Base-by-base conservation (phyloP, 2,329 filamentous ascomycete species). In the Colletotrichum lindemuthianum region DNA sequence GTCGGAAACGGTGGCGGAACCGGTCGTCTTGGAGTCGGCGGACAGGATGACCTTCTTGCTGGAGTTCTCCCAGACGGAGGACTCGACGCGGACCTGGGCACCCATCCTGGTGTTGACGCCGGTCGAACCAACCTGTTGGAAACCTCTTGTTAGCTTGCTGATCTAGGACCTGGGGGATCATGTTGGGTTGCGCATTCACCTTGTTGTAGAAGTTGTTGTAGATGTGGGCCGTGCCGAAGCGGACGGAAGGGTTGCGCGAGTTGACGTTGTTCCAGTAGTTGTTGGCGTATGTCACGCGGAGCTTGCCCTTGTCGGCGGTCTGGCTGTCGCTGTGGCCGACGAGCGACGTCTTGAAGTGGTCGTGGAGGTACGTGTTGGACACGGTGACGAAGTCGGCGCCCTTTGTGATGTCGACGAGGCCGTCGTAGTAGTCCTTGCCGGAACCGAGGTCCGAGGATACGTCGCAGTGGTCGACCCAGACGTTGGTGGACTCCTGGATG, bases 341-440 rank as follows among this genome's bases (percentile, higher is more conserved):
- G 8, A 89, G 81, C 0, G 84, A 86, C 34, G 81, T 83, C 76
- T 89, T 89, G 77, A 79, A 88, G 79, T 88, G 85, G 59, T 87
- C 75, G 56, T 74, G 72, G 15, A 74, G 59, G 45, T 69, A 69
- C 16, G 72, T 77, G 75, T 76, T 79, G 61, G 72, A 77, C 63
- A 85, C 72, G 60, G 83, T 89, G 64, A 90, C 74, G 70, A 78
- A 91, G 78, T 91, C 87, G 7, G 83, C 79, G 44, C 80, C 89
- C 75, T 90, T 88, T 52, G 84, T 89, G 53, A 83, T 77, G 68
- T 91, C 89, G 50, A 88, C 76, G 1, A 91, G 83, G 36, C 89
- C 88, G 63, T 91, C 89, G 71, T 89, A 90, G 78, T 85, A 89
- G 78, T 91, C 88, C 78, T 91, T 91, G 77, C 82, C 86, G 72